Evolutionary conservation across 495 filamentous ascomycete genomes (phyloP), one percentile per base, ranked within the genome.

Genomic region (Annulohypoxylon stygium): DNA sequence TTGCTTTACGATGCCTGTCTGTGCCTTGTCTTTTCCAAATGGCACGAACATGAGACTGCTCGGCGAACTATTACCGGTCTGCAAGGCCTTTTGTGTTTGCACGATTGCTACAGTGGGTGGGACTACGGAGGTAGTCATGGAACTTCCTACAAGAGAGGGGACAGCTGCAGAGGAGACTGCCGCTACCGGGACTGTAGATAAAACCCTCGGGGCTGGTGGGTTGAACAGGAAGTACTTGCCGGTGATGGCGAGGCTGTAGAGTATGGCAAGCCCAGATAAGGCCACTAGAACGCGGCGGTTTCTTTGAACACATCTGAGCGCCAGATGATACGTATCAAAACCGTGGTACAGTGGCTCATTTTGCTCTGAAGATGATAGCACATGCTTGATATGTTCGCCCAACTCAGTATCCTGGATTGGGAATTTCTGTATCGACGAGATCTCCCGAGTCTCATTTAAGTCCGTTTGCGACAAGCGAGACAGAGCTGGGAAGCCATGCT

Each of bases 11-110:
- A 75, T 61, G 18, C 43, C 61, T n/a, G 43, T 53, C 30, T 78
- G 80, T 3, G 75, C 55, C 50, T 76, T 82, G 57, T 84, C 82
- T 51, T 76, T 75, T 30, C 61, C 70, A 16, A 74, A 76, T 25
- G 69, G 43, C 50, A 71, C 68, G 10, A 80, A 83, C 30, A 76
- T 67, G 36, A 75, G 75, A 67, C 81, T 79, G 33, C 59, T 77
- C 9, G 67, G 45, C 7, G 70, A 69, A 33, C 43, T 70, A 11
- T 45, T 66, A 11, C 65, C 48, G 10, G 75, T 73, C 39, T 77
- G 75, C 10, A 75, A 37, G 7, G 70, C 67, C 62, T 75, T 71
- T n/a, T 72, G 65, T 16, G 67, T 72, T 61, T 70, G 70, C 9
- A 63, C 67, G 36, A 36, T 63, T 3, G 68, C 50, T 37, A 55